Evolutionary conservation across 2,329 filamentous ascomycete genomes (phyloP).

Genomic region (Fusarium falciforme): DNA sequence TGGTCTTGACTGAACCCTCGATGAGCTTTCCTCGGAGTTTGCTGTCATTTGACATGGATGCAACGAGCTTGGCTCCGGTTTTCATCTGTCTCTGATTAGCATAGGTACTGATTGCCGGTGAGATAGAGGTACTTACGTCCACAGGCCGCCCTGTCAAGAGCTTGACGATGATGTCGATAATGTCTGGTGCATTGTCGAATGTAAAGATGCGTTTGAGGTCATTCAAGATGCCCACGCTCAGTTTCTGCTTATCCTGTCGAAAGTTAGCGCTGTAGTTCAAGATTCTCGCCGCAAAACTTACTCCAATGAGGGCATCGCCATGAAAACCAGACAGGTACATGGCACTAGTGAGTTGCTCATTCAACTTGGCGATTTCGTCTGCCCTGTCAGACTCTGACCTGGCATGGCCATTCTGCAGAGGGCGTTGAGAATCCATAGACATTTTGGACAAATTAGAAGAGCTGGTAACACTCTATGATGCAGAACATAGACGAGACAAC

Average conservation of each 20-base stretch:
- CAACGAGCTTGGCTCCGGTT: conserved; percentile 7
- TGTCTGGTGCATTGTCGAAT: neutral
- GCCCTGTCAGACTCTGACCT: neutral
- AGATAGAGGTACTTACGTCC: neutral
- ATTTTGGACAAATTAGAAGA: neutral
- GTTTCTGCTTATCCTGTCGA: neutral
- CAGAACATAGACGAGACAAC: neutral
- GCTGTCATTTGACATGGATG: conserved; percentile 14
- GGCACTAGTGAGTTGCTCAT: neutral
- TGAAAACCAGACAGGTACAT: neutral
- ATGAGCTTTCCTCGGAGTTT: neutral
- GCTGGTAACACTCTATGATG: neutral
- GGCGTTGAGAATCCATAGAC: neutral
- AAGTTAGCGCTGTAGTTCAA: neutral
- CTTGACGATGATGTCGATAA: neutral
- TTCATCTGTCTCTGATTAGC: neutral
- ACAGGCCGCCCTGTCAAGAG: neutral
- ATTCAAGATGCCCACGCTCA: neutral
- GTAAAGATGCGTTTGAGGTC: neutral
- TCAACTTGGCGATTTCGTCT: neutral
- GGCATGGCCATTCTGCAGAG: neutral
- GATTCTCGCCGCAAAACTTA: neutral
- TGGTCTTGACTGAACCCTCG: conserved; percentile 1
- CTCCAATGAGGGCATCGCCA: neutral
- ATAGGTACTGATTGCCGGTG: neutral